Base-by-base conservation (phyloP, 176 grass and related monocot genomes). In the Avena insularis region DNA sequence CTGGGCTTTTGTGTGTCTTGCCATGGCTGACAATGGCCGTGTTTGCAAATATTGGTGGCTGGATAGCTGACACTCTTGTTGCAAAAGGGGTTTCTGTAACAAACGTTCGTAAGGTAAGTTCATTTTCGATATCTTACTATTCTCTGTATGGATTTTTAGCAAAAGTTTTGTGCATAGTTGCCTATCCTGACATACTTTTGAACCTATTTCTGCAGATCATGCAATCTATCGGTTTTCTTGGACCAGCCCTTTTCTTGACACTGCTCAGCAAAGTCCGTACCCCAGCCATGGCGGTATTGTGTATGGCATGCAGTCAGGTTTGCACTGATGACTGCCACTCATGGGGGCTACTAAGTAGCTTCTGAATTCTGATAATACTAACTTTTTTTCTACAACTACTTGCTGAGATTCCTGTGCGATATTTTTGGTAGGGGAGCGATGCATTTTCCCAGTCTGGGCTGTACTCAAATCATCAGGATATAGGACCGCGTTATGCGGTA, bases 291-390 rank as follows among this genome's bases (percentile, higher is more conserved):
- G 96, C 93, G 8, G 93, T 98, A 31, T 47, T 98, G 80, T 98
- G 93, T 70, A 98, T 95, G 96, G 93, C 96, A 66, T 95, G 96
- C 84, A 98, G 96, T 77, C 96, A 98, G 96, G 96, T 29, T 95
- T 29, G 29, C 29, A 29, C 29, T 29, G 29, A 29, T 29, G 29
- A 29, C 29, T 29, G 29, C 29, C 29, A 29, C 29, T 29, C 56
- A 75, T 38, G 46, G 58, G 56, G 33, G 68, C 49, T 40, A 54
- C n/a, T 23, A 29, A 29, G 51, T 21, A n/a, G n/a, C 51, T 74
- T 56, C 67, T 29, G 29, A 29, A 29, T 29, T 29, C 36, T 56
- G 51, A 13, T 20, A 70, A 23, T 20, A 63, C 36, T 64, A 58
- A 29, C 29, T 45, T 79, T 0, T 64, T 55, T 31, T 21, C 23